Percentiles rank a stretch among this genome's conserved stretches.
phyloP scores from a whole-genome alignment of 306 rosid genomes.

The Begonia masoniana region DNA sequence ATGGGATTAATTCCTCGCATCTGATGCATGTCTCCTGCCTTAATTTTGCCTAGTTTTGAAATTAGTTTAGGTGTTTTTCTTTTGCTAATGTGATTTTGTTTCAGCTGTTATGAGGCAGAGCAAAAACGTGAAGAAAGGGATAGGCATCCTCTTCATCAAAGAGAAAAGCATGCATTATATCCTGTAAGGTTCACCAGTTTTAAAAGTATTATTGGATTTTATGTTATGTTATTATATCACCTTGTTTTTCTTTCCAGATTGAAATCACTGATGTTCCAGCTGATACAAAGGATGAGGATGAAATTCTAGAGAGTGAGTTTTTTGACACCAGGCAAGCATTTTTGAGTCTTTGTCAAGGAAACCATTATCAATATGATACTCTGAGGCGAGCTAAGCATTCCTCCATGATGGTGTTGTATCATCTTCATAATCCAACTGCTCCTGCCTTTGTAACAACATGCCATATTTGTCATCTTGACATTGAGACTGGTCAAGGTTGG shows the following conservation, averaged over 20 bases:
- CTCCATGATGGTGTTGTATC: slow-evolving; percentile 38
- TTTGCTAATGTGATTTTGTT: slow-evolving; percentile 1
- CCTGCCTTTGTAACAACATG: slow-evolving; percentile 82
- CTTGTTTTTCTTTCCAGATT: slow-evolving; percentile 27
- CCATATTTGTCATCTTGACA: slow-evolving; percentile 67
- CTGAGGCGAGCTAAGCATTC: slow-evolving; percentile 60
- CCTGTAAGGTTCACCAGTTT: slow-evolving; percentile 34
- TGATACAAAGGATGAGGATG: slow-evolving; percentile 36
- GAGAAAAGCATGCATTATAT: slow-evolving; percentile 69
- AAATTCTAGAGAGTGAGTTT: slow-evolving; percentile 20
- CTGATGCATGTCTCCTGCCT: too few species aligned
- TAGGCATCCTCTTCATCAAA: slow-evolving; percentile 65
- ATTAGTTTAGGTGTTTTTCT: neutral
- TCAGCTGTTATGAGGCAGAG: slow-evolving; percentile 80
- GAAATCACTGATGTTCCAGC: slow-evolving; percentile 40
- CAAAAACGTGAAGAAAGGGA: slow-evolving; percentile 86
- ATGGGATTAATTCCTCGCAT: too few species aligned
- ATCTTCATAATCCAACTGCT: slow-evolving; percentile 85
- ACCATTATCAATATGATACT: slow-evolving; percentile 42
- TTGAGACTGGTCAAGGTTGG: slow-evolving; percentile 99
- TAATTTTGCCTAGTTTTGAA: too few species aligned
- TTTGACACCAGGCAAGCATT: slow-evolving; percentile 25
- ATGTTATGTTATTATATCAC: too few species aligned
- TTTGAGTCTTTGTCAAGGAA: slow-evolving; percentile 34
- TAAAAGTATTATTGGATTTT: too few species aligned